These are phyloP conservation scores for Komagataella mondaviorum DNA, from an alignment of 805 yeast species.

Conservation along the genomic window DNA sequence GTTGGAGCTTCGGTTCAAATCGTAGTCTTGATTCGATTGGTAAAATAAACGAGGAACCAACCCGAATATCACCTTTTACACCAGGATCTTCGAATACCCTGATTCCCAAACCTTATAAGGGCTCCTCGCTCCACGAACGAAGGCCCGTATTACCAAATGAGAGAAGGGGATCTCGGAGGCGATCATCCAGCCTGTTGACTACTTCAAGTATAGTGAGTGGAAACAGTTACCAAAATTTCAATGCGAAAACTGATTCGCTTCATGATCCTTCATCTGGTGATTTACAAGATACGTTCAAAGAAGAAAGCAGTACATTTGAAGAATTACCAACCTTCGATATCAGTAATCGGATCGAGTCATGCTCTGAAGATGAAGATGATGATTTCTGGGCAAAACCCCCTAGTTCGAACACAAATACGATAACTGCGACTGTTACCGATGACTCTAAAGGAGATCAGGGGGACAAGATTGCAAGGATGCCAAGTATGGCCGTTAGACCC, in stretches of 20 bases:
- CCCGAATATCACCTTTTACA: conserved; percentile 21
- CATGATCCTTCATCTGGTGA: not conserved
- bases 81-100: conserved; percentile 28
- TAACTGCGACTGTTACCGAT: conserved; percentile 1
- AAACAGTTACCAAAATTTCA: not conserved
- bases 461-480: not conserved
- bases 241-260: not conserved
- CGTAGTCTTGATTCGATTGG: not conserved
- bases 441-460: not conserved
- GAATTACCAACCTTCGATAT: not conserved
- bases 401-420: not conserved
- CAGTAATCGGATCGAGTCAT: not conserved
- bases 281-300: not conserved
- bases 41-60: conserved; percentile 2
- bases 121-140: conserved; percentile 8
- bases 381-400: not conserved
- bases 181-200: not conserved
- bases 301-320: not conserved
- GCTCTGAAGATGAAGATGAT: not conserved
- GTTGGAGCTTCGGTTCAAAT: not conserved
- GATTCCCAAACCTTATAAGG: conserved; percentile 28
- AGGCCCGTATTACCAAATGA: not conserved
- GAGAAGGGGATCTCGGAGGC: not conserved
- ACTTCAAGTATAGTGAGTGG: not conserved
- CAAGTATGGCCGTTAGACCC: conserved; percentile 64